Base-by-base conservation (phyloP, 768 basidiomycete species). In the Leccinum subtestaceum region DNA sequence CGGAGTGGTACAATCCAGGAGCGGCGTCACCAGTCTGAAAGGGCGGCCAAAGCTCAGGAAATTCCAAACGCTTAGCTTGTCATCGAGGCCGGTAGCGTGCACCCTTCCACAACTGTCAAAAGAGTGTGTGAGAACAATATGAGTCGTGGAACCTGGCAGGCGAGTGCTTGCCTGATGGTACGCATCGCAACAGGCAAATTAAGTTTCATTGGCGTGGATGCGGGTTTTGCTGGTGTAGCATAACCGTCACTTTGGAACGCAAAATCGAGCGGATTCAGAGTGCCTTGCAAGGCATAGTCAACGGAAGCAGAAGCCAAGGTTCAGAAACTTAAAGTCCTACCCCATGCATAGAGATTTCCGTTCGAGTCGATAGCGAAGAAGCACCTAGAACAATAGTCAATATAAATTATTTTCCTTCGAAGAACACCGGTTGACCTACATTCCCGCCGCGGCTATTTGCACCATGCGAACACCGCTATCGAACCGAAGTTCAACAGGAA, bases 321-420 rank as follows among this genome's bases (percentile, higher is more conserved):
- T 51, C 50, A 50, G 27, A 49, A 45, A 19, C 19, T 21, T 48
- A 50, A 27, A 31, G 6, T 12, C 67, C 76, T 59, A 90, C 91
- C 94, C 91, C 93, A 95, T n/a, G 87, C 87, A 66, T 86, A 81
- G 23, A 95, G 73, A 32, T 75, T 72, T 7, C 93, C 93, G 52
- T 81, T 71, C 1, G 89, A 85, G 71, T 94, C 90, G 43, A 95
- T 74, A 2, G 91, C 92, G 66, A 93, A 88, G 72, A 93, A 95
- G 32, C 87, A 91, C 91, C 91, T 94, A 59, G n/a, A 23, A 55
- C n/a, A 34, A 25, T 34, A 43, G 31, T 9, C 53, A 2, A 19
- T 43, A 51, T 56, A 55, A 43, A 43, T 2, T 29, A 51, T 59
- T 49, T 52, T 50, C 31, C 25, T 53, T 60, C 34, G 40, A 52